Evolutionary conservation across 192 early-diverging fungal genomes (phyloP).

Genomic region (Podila minutissima): DNA sequence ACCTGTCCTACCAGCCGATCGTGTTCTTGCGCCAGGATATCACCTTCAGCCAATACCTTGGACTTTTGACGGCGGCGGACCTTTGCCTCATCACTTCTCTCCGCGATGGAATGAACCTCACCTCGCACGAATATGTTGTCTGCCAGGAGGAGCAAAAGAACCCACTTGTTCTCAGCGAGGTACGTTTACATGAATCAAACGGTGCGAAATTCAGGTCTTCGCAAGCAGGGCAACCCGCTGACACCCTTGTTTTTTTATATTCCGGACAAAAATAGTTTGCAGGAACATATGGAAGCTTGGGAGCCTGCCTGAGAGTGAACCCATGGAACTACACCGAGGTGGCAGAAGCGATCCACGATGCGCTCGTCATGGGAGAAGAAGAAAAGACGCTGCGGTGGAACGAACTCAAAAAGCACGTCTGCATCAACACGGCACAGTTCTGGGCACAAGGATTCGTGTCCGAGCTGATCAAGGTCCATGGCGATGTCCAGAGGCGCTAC

Average conservation of each 20-base stretch:
- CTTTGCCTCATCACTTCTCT: slow-evolving; percentile 90
- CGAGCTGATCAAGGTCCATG: slow-evolving; percentile 62
- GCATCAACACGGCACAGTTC: slow-evolving; percentile 73
- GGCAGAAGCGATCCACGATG: slow-evolving; percentile 90
- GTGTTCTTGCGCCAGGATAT: slow-evolving; percentile 93
- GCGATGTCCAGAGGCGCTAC: slow-evolving; percentile 58
- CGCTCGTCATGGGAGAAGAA: slow-evolving; percentile 81
- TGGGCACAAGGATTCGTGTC: slow-evolving; percentile 73
- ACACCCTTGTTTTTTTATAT: no score
- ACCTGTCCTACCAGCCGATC: slow-evolving; percentile 90
- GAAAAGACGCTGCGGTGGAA: slow-evolving; percentile 83
- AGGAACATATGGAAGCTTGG: slow-evolving; percentile 92
- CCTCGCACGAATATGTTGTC: slow-evolving; percentile 92
- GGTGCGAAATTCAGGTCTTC: no score
- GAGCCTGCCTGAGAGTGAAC: slow-evolving; percentile 89
- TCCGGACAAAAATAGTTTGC: slow-evolving; percentile 71
- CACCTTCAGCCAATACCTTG: slow-evolving; percentile 90
- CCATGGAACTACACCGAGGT: slow-evolving; percentile 95
- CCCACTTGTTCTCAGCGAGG: slow-evolving; percentile 91
- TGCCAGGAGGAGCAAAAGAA: slow-evolving; percentile 87
- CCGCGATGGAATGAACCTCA: slow-evolving; percentile 98
- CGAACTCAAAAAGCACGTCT: slow-evolving; percentile 71
- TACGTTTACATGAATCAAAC: slow-evolving; percentile 9
- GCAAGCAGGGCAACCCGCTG: no score
- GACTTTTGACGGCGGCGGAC: slow-evolving; percentile 88